Base-by-base conservation (phyloP, 2,329 filamentous ascomycete species). In the Pyricularia pennisetigena region DNA sequence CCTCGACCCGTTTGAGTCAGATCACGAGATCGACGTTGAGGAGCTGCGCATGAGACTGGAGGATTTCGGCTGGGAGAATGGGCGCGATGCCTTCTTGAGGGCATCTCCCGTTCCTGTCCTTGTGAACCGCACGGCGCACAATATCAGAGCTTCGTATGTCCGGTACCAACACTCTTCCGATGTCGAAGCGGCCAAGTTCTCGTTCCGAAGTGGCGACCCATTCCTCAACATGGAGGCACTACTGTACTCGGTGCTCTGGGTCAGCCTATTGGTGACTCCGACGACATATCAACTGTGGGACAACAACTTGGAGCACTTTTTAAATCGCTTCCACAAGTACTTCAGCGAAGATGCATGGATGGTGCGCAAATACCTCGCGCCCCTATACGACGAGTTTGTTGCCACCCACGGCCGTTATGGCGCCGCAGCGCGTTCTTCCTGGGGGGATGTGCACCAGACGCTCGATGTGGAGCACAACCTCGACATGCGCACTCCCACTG, bases 1-100 rank as follows among this genome's bases (percentile, higher is more conserved):
- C 75, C 82, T 97, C 71, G 92, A 97, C 74, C 93, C 94, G 0
- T 97, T 91, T 77, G 85, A 87, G 30, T 88, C 85, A 2, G 84
- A 88, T 41, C 78, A 85, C 16, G 93, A 97, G 77, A 85, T 94
- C 0, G 81, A 84, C 0, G 76, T 86, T 14, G 78, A 81, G 1
- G 81, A 85, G 66, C 80, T 97, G 54, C 82, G 85, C 69, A 79
- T 78, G 29, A 82, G 88, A 70, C 79, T 94, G n/a, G 80, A 82
- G 59, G 77, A 81, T 64, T 79, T 81, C 68, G 74, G 81, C 74
- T 75, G 78, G 69, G 66, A 62, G 28, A 61, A 61, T 64, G 75
- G 78, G 70, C 75, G 72, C 69, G 81, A 79, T 16, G 75, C 77
- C 7, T 90, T 90, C 72, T 81, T 97, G 24, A 81, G 82, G 3